Conservation (phyloP, 805 yeast species). For the Saccharomycopsis vini region DNA sequence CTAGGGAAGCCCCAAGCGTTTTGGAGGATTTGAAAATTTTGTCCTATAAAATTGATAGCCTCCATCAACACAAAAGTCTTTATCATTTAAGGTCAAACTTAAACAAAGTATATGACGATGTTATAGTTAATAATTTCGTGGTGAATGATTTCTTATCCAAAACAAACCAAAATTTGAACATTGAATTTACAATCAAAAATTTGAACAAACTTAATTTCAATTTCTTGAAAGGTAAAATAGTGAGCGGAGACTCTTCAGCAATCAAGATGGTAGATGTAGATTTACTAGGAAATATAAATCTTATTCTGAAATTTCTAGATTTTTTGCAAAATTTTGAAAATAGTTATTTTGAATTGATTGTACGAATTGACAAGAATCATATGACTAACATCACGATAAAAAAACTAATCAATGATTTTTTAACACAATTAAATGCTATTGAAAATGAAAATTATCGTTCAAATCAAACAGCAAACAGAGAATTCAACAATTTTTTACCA, state of each 20-base stretch:
- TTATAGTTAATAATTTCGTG: slow-evolving; percentile 17
- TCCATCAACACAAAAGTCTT: slow-evolving; percentile 8
- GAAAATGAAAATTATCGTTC: slow-evolving; percentile 3
- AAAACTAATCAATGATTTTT: slow-evolving; percentile 9
- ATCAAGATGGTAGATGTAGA: slow-evolving; percentile 7
- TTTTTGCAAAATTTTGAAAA: slow-evolving; percentile 14
- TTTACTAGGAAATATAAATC: slow-evolving; percentile 4
- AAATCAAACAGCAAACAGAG: background rate
- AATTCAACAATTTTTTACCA: slow-evolving; percentile 10
- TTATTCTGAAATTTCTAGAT: slow-evolving; percentile 3
- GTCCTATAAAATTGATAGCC: slow-evolving; percentile 10
- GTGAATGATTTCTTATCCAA: slow-evolving; percentile 17
- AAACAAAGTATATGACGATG: slow-evolving; percentile 13
- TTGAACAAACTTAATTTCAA: slow-evolving; percentile 14
- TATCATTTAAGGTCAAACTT: slow-evolving; percentile 6
- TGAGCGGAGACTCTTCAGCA: background rate
- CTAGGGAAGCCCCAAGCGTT: slow-evolving; percentile 16
- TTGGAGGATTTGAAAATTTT: slow-evolving; percentile 13
- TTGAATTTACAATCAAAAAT: slow-evolving; percentile 9
- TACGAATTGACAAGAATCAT: slow-evolving; percentile 8
- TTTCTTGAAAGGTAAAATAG: slow-evolving; percentile 8
- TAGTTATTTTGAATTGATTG: slow-evolving; percentile 12
- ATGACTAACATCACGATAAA: slow-evolving; percentile 7
- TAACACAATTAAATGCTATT: slow-evolving; percentile 9
- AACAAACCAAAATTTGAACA: slow-evolving; percentile 16